Evolutionary conservation across 345 rosid species (phyloP).

Genomic region (Euphorbia tirucalli): DNA sequence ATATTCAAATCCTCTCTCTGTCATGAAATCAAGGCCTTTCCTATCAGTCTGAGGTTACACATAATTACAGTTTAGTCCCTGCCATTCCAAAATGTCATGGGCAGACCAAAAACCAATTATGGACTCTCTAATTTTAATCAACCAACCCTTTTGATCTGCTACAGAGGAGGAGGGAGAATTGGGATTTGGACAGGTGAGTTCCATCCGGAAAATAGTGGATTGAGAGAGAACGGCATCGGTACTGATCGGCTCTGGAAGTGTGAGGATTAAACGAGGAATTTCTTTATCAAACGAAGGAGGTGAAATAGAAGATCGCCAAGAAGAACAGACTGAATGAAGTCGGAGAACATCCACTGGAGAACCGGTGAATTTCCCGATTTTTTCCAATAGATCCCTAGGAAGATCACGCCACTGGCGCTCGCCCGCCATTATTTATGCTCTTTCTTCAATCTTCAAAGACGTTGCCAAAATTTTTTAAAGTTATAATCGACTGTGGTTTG

Average conservation of each 20-base stretch:
- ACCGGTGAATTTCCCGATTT: slow-evolving; percentile 7
- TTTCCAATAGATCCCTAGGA: neutral
- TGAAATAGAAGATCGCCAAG: slow-evolving; percentile 10
- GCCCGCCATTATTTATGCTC: neutral
- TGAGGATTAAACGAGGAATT: neutral
- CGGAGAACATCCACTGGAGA: slow-evolving; percentile 11
- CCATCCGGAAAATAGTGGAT: neutral
- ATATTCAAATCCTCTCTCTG: too few relatives aligned
- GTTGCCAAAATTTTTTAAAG: too few relatives aligned
- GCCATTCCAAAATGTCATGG: too few relatives aligned
- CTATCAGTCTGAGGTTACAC: too few relatives aligned
- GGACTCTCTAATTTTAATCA: slow-evolving; percentile 14
- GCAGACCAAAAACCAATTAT: too few relatives aligned
- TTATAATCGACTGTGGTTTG: too few relatives aligned
- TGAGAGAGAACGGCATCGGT: neutral
- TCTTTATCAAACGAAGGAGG: neutral
- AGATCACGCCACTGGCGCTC: slow-evolving; percentile 19
- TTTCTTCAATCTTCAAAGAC: neutral
- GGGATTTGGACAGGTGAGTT: neutral
- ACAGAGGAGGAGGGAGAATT: neutral
- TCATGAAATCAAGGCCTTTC: too few relatives aligned
- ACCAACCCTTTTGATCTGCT: neutral
- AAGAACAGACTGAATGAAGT: slow-evolving; percentile 17
- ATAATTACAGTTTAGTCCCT: too few relatives aligned
- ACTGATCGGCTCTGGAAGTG: slow-evolving; percentile 10